A percentile compares a stretch with the other conserved stretches of the same genome.
phyloP scores from a whole-genome alignment of 1,284 basidiomycete species.

The Hortiboletus rubellus region DNA sequence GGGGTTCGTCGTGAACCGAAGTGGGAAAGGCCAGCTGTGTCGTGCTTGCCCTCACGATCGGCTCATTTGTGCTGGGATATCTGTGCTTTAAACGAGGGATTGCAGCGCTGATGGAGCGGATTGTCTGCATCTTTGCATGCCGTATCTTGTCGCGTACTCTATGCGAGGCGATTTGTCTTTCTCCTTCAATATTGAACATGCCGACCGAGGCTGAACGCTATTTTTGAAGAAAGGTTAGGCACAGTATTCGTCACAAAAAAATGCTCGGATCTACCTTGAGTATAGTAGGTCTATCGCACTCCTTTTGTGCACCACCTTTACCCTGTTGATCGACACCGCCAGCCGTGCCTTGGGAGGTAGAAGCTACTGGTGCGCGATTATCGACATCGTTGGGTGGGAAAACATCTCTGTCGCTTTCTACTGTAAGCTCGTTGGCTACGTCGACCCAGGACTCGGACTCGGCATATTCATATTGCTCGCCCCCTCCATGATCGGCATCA shows the following conservation, averaged over 20 bases:
- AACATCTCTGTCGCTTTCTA: background rate
- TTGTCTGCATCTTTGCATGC: background rate
- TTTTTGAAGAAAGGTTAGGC: background rate
- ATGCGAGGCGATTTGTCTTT: background rate
- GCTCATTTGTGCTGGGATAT: no score
- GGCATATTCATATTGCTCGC: background rate
- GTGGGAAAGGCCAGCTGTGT: background rate
- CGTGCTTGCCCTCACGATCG: background rate
- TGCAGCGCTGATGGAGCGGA: background rate
- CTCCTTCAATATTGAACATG: background rate
- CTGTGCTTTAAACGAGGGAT: background rate
- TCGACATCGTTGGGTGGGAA: background rate
- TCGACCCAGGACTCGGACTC: background rate
- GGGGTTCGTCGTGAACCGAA: background rate
- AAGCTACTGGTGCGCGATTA: background rate
- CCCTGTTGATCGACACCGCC: background rate
- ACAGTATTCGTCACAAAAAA: background rate
- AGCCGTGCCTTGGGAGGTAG: background rate
- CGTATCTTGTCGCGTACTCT: background rate
- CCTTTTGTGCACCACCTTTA: background rate
- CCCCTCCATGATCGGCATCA: background rate
- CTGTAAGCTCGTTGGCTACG: background rate
- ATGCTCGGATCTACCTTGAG: constrained; percentile 1
- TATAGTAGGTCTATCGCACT: background rate
- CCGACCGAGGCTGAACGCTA: background rate